A percentile compares a stretch with the other conserved stretches of the same genome.
Evolutionary conservation across 768 basidiomycete genomes (phyloP).

Genomic region (Amanita pseudoporphyria): DNA sequence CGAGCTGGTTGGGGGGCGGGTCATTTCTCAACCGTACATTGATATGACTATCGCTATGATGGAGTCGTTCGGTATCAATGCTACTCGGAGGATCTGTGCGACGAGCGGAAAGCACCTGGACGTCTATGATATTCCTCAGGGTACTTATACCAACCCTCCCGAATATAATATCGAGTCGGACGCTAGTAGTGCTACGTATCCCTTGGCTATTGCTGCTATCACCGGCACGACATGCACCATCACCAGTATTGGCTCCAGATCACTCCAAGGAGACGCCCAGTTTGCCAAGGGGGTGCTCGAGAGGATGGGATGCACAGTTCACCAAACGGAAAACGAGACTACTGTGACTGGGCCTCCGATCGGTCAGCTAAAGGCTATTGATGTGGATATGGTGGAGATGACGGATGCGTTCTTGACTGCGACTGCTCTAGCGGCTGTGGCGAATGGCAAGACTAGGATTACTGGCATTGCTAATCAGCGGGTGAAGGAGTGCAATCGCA

Average conservation of each 20-base stretch:
- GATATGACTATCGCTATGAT: slow-evolving; percentile 99
- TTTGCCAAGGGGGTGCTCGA: slow-evolving; percentile 91
- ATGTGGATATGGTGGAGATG: slow-evolving; percentile 99
- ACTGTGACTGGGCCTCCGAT: slow-evolving; percentile 86
- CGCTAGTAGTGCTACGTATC: slow-evolving; percentile 93
- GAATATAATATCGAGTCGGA: slow-evolving; percentile 91
- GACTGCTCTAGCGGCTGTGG: slow-evolving; percentile 82
- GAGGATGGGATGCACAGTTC: slow-evolving; percentile 90
- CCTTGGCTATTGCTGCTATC: slow-evolving; percentile 92
- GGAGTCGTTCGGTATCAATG: slow-evolving; percentile 80
- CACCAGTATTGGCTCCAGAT: slow-evolving; percentile 79
- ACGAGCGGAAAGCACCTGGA: slow-evolving; percentile 56
- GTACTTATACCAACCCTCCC: slow-evolving; percentile 65
- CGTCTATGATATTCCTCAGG: slow-evolving; percentile 81
- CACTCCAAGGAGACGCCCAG: slow-evolving; percentile 93
- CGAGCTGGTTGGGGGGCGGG: slow-evolving; percentile 86
- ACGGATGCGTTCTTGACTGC: slow-evolving; percentile 99
- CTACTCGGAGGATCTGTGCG: slow-evolving; percentile 53
- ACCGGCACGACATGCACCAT: slow-evolving; percentile 97
- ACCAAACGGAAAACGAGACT: slow-evolving; percentile 81
- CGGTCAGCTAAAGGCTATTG: slow-evolving; percentile 73
- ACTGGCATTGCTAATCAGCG: slow-evolving; percentile 95
- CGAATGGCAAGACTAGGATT: slow-evolving; percentile 67
- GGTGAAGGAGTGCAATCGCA: slow-evolving; percentile 97
- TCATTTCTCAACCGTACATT: slow-evolving; percentile 98